A percentile compares a stretch with the other conserved stretches of the same genome.
These are phyloP conservation scores for Coprinopsis strossmayeri DNA, from an alignment of 768 basidiomycete genomes.

Conservation along the genomic window DNA sequence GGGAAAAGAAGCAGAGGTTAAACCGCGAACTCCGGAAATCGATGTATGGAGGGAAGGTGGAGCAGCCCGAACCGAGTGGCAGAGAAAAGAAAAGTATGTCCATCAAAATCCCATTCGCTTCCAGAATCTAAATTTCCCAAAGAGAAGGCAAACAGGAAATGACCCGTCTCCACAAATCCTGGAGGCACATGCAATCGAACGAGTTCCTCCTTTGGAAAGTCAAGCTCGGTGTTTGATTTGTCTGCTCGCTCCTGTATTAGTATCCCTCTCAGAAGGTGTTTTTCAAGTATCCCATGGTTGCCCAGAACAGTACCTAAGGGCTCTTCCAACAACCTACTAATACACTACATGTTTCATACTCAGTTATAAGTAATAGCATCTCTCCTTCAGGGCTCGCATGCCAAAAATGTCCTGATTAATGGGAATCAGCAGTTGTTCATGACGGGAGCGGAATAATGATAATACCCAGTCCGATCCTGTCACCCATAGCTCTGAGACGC, in stretches of 20 bases:
- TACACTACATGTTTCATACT: too few species aligned
- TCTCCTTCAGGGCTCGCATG: constrained; percentile 75
- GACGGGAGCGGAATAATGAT: background rate
- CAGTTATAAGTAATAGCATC: constrained; percentile 74
- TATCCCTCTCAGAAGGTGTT: too few species aligned
- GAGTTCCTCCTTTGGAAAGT: constrained; percentile 50
- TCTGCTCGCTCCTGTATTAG: too few species aligned
- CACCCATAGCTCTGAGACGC: constrained; percentile 85
- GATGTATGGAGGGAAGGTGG: constrained; percentile 51
- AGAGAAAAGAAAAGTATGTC: constrained; percentile 45
- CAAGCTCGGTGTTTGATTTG: constrained; percentile 47
- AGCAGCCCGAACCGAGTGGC: constrained; percentile 47
- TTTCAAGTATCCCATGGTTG: too few species aligned
- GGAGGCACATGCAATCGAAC: constrained; percentile 41
- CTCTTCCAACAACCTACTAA: too few species aligned
- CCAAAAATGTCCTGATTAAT: constrained; percentile 60
- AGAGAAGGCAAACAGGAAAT: constrained; percentile 57
- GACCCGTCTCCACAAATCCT: constrained; percentile 37
- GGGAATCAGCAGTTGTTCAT: background rate
- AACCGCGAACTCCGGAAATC: constrained; percentile 26
- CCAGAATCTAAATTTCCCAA: constrained; percentile 7
- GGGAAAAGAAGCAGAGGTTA: constrained; percentile 28
- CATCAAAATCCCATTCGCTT: constrained; percentile 1
- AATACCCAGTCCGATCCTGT: constrained; percentile 81
- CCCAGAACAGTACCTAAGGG: too few species aligned